These are phyloP conservation scores for Eucalyptus coolabah DNA, from an alignment of 345 rosid genomes.

Conservation along the genomic window DNA sequence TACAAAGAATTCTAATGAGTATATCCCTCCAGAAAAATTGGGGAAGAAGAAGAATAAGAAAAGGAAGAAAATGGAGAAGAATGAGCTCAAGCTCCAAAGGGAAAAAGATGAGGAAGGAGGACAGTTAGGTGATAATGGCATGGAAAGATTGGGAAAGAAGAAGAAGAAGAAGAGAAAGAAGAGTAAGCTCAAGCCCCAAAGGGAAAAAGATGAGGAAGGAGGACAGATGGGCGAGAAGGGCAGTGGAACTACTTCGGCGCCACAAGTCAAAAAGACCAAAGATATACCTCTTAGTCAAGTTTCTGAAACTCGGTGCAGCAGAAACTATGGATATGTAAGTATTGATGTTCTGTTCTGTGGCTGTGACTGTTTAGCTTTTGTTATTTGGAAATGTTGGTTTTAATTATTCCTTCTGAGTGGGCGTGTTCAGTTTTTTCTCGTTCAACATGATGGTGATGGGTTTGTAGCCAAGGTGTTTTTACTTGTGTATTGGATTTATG, in stretches of 20 bases:
- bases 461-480: background rate
- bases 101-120: background rate
- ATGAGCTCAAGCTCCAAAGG: background rate
- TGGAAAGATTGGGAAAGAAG: background rate
- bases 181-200: background rate
- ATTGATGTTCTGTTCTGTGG: background rate
- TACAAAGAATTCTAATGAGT: background rate
- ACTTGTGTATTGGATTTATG: background rate
- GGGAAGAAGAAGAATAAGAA: background rate
- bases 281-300: background rate
- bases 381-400: background rate
- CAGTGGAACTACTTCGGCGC: background rate
- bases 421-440: background rate
- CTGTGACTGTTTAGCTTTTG: background rate
- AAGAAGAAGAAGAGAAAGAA: background rate
- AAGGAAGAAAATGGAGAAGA: background rate
- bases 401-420: background rate
- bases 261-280: background rate
- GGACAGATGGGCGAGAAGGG: background rate
- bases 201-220: background rate
- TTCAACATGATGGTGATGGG: background rate
- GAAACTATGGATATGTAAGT: constrained; percentile 13
- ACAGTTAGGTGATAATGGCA: background rate
- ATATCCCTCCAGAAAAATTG: background rate
- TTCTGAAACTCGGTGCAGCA: background rate